A percentile compares a stretch with the other conserved stretches of the same genome.
These are phyloP conservation scores for Perilla frutescens DNA, from an alignment of 257 asterid species.

Conservation along the genomic window DNA sequence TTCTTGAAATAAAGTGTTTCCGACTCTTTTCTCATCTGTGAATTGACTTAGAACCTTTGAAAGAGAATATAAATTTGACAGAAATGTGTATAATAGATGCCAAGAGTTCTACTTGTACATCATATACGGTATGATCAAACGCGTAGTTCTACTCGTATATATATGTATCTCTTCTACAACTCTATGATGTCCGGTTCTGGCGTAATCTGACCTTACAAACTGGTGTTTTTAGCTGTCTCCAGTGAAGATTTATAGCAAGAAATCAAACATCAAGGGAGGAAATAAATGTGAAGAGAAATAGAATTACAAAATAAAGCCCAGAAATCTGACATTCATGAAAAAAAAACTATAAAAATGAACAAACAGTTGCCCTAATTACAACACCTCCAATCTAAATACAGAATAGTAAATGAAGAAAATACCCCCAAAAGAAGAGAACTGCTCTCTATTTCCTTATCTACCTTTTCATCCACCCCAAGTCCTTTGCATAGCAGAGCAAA, in stretches of 20 bases:
- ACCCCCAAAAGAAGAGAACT: background rate
- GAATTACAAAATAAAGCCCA: background rate
- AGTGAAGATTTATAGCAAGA: background rate
- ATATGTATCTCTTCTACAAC: background rate
- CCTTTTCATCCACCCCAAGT: slow-evolving; percentile 16
- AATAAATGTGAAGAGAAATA: background rate
- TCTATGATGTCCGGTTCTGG: background rate
- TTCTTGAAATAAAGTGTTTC: slow-evolving; percentile 41
- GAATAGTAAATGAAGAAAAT: background rate
- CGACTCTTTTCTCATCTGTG: slow-evolving; percentile 16
- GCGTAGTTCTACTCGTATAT: background rate
- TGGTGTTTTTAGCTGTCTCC: background rate
- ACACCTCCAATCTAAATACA: slow-evolving; percentile 24
- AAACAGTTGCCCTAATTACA: slow-evolving; percentile 24
- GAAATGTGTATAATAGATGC: slow-evolving; percentile 11
- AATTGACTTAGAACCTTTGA: slow-evolving; percentile 34
- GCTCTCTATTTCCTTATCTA: slow-evolving; percentile 22
- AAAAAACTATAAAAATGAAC: background rate
- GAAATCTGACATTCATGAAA: slow-evolving; percentile 9
- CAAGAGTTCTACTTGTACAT: background rate
- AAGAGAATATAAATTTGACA: slow-evolving; percentile 33
- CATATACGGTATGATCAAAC: background rate
- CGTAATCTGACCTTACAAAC: background rate
- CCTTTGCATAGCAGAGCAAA: slow-evolving; percentile 3
- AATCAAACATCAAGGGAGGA: background rate